phyloP scores from a whole-genome alignment of 495 filamentous ascomycete species.

The Immersiella caudata region DNA sequence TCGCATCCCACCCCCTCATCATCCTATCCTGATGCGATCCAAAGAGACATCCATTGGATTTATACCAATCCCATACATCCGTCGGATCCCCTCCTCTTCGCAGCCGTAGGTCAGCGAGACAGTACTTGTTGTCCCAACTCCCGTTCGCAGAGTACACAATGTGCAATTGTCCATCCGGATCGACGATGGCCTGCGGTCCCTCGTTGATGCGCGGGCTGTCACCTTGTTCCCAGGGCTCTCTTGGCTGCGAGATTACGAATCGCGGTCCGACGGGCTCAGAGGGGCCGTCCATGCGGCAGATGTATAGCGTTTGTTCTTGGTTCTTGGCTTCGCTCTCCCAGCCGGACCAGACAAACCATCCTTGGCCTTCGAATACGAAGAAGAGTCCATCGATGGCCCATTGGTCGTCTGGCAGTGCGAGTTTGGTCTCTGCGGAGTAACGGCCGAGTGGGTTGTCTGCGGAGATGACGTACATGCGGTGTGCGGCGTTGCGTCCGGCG shows the following conservation, averaged over 20 bases:
- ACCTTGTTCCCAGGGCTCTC: constrained; percentile 21
- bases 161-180: constrained; percentile 19
- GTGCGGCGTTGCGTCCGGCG: constrained; percentile 17
- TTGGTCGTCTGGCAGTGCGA: constrained; percentile 20
- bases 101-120: constrained; percentile 22
- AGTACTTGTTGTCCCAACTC: constrained; percentile 22
- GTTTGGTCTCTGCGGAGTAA: constrained; percentile 15
- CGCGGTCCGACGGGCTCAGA: constrained; percentile 7
- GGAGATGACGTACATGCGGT: constrained; percentile 26
- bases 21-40: constrained; percentile 20
- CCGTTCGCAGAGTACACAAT: constrained; percentile 24
- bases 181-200: constrained; percentile 21
- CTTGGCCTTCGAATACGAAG: constrained; percentile 10
- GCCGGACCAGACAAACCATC: constrained; percentile 24
- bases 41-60: constrained; percentile 23
- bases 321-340: constrained; percentile 20
- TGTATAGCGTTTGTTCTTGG: constrained; percentile 19
- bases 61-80: constrained; percentile 26
- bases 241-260: constrained; percentile 17
- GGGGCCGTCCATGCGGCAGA: constrained; percentile 21
- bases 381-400: constrained; percentile 24
- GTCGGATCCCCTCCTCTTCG: constrained; percentile 20
- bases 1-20: constrained; percentile 25
- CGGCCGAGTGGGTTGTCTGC: constrained; percentile 6
- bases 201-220: constrained; percentile 18